Evolutionary conservation across 192 early-diverging fungal genomes (phyloP).

Genomic region (Coemansia sp.): DNA sequence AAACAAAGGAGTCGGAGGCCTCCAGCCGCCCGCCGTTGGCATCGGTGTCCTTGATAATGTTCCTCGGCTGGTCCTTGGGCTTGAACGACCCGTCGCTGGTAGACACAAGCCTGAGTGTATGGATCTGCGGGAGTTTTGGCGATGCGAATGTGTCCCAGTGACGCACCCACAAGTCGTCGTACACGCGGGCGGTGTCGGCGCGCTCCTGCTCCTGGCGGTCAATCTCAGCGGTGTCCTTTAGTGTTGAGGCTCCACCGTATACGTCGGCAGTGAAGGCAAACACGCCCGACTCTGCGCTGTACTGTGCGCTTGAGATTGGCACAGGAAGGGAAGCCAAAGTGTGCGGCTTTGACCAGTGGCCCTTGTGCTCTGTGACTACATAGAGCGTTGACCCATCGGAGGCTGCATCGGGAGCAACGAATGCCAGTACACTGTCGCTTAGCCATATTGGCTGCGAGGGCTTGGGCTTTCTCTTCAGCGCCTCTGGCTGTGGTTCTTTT

Average conservation of each 20-base stretch:
- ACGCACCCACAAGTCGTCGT: conserved; percentile 75
- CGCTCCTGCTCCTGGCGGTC: conserved; percentile 52
- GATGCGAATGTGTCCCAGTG: conserved; percentile 77
- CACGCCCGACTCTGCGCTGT: conserved; percentile 47
- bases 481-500: neutral
- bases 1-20: conserved; percentile 57
- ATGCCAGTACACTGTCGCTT: conserved; percentile 32
- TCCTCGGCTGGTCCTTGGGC: conserved; percentile 14
- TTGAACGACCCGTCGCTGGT: conserved; percentile 38
- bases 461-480: conserved; percentile 15
- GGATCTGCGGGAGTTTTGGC: conserved; percentile 65
- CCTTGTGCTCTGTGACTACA: conserved; percentile 42
- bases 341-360: conserved; percentile 50
- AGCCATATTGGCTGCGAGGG: conserved; percentile 53
- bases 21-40: conserved; percentile 57
- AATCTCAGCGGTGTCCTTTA: conserved; percentile 60
- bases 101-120: conserved; percentile 51
- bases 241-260: conserved; percentile 56
- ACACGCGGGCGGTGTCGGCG: conserved; percentile 63
- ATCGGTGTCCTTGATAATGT: conserved; percentile 39
- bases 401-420: conserved; percentile 23
- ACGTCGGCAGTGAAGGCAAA: conserved; percentile 73
- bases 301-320: conserved; percentile 65
- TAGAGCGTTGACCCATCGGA: conserved; percentile 50
- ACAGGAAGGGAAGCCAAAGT: conserved; percentile 32